Evolutionary conservation across 169 alveolate species (phyloP).

Genomic region (Gregarina niphandrodes): DNA sequence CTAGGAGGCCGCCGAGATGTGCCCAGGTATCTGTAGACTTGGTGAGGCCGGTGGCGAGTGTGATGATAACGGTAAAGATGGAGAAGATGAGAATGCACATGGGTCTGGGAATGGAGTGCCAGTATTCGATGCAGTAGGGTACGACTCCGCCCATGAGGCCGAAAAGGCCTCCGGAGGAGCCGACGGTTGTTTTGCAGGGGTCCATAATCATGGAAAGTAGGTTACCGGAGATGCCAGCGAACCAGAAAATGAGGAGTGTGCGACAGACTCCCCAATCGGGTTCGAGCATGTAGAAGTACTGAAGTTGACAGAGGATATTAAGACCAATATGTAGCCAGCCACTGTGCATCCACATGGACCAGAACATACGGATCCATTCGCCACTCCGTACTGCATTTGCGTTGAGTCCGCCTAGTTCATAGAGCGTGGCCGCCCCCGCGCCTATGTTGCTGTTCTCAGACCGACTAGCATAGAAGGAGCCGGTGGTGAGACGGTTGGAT

Average conservation of each 20-base stretch:
- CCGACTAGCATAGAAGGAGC: too few species aligned
- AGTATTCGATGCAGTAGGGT: conserved; percentile 44
- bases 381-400: conserved; percentile 22
- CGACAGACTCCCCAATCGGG: conserved; percentile 64
- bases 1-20: conserved; percentile 46
- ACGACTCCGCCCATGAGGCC: conserved; percentile 57
- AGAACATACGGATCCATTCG: conserved; percentile 43
- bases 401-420: conserved; percentile 14
- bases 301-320: conserved; percentile 47
- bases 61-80: conserved; percentile 30
- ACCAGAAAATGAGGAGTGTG: conserved; percentile 30
- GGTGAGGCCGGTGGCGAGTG: conserved; percentile 36
- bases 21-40: conserved; percentile 49
- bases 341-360: conserved; percentile 53
- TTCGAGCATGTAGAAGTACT: conserved; percentile 51
- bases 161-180: conserved; percentile 59
- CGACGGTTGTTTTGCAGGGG: conserved; percentile 56
- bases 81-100: conserved; percentile 31
- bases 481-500: too few species aligned
- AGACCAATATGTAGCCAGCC: conserved; percentile 45
- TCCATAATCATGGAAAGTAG: conserved; percentile 43
- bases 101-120: conserved; percentile 53
- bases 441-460: too few species aligned
- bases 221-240: conserved; percentile 48
- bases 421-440: too few species aligned